These are phyloP conservation scores for Chlamydomonas urium DNA, from an alignment of 139 green algal genomes.

Conservation along the genomic window DNA sequence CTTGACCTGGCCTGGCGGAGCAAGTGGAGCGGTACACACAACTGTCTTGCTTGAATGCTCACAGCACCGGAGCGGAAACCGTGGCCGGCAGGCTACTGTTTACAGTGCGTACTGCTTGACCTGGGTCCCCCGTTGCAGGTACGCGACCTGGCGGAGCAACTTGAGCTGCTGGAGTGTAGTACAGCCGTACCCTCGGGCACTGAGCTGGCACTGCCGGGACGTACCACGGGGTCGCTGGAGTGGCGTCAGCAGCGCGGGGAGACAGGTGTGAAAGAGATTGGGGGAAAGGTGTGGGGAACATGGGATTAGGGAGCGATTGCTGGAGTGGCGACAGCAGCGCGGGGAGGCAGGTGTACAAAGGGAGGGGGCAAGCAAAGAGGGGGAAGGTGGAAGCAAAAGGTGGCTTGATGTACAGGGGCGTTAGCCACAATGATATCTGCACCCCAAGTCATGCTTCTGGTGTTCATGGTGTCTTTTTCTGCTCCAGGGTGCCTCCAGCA, in stretches of 20 bases:
- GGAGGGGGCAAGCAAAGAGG: too few relatives aligned
- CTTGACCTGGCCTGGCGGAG: background rate
- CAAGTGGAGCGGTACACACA: background rate
- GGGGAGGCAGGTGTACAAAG: too few relatives aligned
- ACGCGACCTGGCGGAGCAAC: slow-evolving; percentile 23
- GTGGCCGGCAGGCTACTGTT: too few relatives aligned
- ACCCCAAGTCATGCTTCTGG: too few relatives aligned
- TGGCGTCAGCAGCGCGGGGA: slow-evolving; percentile 48
- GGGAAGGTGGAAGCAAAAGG: too few relatives aligned
- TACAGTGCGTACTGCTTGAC: background rate
- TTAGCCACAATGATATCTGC: too few relatives aligned
- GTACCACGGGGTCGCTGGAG: slow-evolving; percentile 40
- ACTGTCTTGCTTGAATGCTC: background rate
- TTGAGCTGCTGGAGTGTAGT: slow-evolving; percentile 21
- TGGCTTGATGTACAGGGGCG: too few relatives aligned
- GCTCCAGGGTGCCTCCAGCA: too few relatives aligned
- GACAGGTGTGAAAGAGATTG: slow-evolving; percentile 19
- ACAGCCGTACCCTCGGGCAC: background rate
- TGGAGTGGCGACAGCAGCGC: background rate
- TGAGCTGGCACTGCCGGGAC: slow-evolving; percentile 29
- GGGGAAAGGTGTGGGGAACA: background rate
- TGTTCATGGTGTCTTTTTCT: too few relatives aligned
- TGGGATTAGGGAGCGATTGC: background rate
- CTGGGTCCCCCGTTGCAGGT: slow-evolving; percentile 6
- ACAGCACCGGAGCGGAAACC: too few relatives aligned